These are phyloP conservation scores for Yamadazyma takamatsuzukensis DNA, from an alignment of 805 yeast species.

Conservation along the genomic window DNA sequence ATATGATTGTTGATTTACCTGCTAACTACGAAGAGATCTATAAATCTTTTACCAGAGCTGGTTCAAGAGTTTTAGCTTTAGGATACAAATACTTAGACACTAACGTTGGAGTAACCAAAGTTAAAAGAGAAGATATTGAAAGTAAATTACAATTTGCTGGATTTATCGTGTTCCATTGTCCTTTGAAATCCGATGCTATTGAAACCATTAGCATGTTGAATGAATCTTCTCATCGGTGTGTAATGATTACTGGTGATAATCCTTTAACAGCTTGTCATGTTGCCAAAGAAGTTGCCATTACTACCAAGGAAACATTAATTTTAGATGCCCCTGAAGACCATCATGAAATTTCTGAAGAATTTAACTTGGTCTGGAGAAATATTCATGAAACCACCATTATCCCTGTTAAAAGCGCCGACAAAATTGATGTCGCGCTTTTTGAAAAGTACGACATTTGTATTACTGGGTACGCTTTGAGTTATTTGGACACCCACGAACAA, in stretches of 20 bases:
- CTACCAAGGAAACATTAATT: constrained; percentile 78
- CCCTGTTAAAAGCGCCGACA: constrained; percentile 60
- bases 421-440: constrained; percentile 55
- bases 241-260: constrained; percentile 99
- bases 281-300: constrained; percentile 87
- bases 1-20: constrained; percentile 71
- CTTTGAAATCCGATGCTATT: constrained; percentile 89
- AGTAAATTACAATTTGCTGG: constrained; percentile 77
- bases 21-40: constrained; percentile 76
- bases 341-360: constrained; percentile 42
- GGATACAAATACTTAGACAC: constrained; percentile 74
- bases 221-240: constrained; percentile 90
- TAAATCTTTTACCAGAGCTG: constrained; percentile 89
- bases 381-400: constrained; percentile 71
- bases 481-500: constrained; percentile 64
- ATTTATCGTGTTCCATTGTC: constrained; percentile 95
- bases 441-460: constrained; percentile 79
- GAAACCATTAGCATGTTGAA: constrained; percentile 88
- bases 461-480: constrained; percentile 84
- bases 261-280: constrained; percentile 98
- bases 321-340: constrained; percentile 80
- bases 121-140: constrained; percentile 77
- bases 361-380: constrained; percentile 77
- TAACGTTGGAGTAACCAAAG: constrained; percentile 45
- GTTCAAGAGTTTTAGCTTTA: constrained; percentile 94